These are phyloP conservation scores for Cymbopogon citratus DNA, from an alignment of 176 grass and related monocot species.

Conservation along the genomic window DNA sequence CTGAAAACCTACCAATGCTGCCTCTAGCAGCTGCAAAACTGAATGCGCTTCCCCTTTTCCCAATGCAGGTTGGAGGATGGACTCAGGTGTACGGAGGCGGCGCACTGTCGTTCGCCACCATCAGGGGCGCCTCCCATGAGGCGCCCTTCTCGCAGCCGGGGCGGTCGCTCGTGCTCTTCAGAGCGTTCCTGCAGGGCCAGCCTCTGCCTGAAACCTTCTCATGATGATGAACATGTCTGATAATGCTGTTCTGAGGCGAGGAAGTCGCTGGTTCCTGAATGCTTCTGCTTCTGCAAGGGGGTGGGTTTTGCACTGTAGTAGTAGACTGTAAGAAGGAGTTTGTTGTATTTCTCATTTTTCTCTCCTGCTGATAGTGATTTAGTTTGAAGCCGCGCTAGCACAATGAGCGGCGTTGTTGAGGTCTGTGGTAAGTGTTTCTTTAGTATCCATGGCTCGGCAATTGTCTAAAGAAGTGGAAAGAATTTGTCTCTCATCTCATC, in stretches of 20 bases:
- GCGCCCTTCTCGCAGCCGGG: slow-evolving; percentile 94
- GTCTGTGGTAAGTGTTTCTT: slow-evolving; percentile 11
- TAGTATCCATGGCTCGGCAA: slow-evolving; percentile 10
- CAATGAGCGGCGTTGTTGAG: neutral
- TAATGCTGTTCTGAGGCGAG: no score
- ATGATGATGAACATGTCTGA: slow-evolving; percentile 18
- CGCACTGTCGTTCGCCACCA: slow-evolving; percentile 76
- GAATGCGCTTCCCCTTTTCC: neutral
- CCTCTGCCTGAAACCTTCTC: slow-evolving; percentile 82
- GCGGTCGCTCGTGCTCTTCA: slow-evolving; percentile 91
- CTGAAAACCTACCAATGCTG: neutral
- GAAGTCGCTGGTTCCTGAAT: no score
- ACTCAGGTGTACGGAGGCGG: slow-evolving; percentile 76
- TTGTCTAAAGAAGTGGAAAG: slow-evolving; percentile 38
- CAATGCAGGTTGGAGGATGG: slow-evolving; percentile 85
- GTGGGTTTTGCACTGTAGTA: slow-evolving; percentile 6
- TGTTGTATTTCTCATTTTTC: neutral
- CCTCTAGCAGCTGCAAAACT: neutral
- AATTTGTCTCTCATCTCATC: neutral
- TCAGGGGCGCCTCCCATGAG: slow-evolving; percentile 92
- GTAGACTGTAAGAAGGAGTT: slow-evolving; percentile 32
- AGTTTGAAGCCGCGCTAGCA: neutral
- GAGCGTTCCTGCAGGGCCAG: slow-evolving; percentile 67
- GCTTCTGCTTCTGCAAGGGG: neutral
- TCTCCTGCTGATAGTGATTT: neutral